Conservation (phyloP, 306 rosid species). For the Hippophae rhamnoides region DNA sequence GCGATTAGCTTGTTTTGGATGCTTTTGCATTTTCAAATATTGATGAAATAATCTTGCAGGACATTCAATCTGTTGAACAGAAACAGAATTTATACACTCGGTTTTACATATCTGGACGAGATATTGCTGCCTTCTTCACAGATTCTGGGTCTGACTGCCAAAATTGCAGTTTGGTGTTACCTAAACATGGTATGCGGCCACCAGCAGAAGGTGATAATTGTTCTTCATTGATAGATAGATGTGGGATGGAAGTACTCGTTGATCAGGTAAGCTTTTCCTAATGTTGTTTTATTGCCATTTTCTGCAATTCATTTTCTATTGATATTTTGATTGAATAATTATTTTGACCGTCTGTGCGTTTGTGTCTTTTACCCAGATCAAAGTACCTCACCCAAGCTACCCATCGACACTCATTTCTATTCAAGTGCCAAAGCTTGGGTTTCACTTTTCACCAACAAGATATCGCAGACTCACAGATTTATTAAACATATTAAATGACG, state of each 20-base stretch:
- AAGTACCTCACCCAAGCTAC: constrained; percentile 85
- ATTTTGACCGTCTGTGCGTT: constrained; percentile 14
- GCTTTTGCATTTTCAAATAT: constrained; percentile 18
- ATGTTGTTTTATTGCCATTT: neutral
- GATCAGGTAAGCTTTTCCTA: constrained; percentile 52
- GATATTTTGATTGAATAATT: neutral
- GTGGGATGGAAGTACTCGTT: constrained; percentile 92
- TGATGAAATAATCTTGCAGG: constrained; percentile 41
- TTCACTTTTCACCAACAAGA: constrained; percentile 88
- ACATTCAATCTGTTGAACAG: constrained; percentile 51
- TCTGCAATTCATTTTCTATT: too few relatives aligned
- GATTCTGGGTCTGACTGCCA: constrained; percentile 62
- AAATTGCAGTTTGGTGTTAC: constrained; percentile 39
- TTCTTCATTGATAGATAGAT: constrained; percentile 77
- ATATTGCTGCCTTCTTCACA: constrained; percentile 84
- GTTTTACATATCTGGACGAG: constrained; percentile 78
- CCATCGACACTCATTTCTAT: constrained; percentile 79
- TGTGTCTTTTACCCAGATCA: constrained; percentile 42
- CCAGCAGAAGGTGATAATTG: constrained; percentile 29
- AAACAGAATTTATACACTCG: constrained; percentile 72
- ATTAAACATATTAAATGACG: constrained; percentile 43
- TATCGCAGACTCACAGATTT: constrained; percentile 64
- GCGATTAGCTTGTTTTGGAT: constrained; percentile 18
- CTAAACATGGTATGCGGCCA: constrained; percentile 29
- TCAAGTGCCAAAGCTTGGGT: constrained; percentile 91